Evolutionary conservation across 2,329 filamentous ascomycete genomes (phyloP).

Genomic region (Sarocladium kiliense): DNA sequence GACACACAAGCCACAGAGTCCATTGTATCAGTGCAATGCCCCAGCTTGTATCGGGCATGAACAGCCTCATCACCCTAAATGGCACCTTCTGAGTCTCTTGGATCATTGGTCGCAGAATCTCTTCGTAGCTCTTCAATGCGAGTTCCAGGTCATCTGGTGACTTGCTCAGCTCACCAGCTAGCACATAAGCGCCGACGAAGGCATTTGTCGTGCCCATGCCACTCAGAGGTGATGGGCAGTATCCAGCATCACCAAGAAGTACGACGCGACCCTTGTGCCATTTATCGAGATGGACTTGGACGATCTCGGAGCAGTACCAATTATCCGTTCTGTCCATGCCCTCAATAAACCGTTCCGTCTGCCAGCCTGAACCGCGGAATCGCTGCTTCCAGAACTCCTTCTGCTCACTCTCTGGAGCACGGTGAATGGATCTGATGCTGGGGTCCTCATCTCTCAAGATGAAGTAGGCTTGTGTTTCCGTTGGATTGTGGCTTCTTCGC

Average conservation of each 20-base stretch:
- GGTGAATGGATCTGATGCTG: constrained; percentile 8
- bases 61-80: not conserved
- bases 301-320: constrained; percentile 37
- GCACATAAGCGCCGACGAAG: constrained; percentile 42
- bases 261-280: constrained; percentile 32
- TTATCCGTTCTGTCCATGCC: constrained; percentile 27
- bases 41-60: constrained; percentile 9
- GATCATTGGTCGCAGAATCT: constrained; percentile 11
- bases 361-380: constrained; percentile 37
- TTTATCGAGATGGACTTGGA: constrained; percentile 31
- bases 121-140: constrained; percentile 13
- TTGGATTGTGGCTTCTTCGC: constrained; percentile 22
- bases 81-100: constrained; percentile 11
- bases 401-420: constrained; percentile 19
- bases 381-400: constrained; percentile 25
- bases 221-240: constrained; percentile 36
- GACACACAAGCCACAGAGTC: constrained; percentile 10
- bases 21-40: constrained; percentile 8
- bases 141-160: constrained; percentile 6
- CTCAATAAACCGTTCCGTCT: constrained; percentile 21
- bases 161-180: constrained; percentile 40
- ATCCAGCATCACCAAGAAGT: constrained; percentile 44
- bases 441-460: constrained; percentile 20
- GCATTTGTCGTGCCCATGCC: constrained; percentile 40
- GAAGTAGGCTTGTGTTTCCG: constrained; percentile 27